Evolutionary conservation across 305 asterid genomes (phyloP).

Genomic region (Fraxinus platypoda): DNA sequence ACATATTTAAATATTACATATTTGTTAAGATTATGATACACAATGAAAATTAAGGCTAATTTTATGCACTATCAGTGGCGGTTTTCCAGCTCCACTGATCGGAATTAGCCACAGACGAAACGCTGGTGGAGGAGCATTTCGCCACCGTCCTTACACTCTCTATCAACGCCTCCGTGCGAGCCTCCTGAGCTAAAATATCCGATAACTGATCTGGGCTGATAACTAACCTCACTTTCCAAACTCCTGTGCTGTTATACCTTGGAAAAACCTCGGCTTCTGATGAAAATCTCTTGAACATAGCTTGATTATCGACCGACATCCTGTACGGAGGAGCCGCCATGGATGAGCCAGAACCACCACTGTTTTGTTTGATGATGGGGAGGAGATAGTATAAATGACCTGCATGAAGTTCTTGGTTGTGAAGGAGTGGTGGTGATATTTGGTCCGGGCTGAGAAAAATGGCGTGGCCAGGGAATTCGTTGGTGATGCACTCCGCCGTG

Average conservation of each 20-base stretch:
- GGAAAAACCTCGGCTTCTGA: slow-evolving; percentile 31
- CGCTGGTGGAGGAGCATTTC: slow-evolving; percentile 38
- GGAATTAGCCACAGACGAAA: slow-evolving; percentile 22
- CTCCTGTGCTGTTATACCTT: slow-evolving; percentile 35
- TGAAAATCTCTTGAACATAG: background rate
- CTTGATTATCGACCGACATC: slow-evolving; percentile 35
- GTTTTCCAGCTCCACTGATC: slow-evolving; percentile 23
- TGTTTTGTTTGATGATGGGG: slow-evolving; percentile 27
- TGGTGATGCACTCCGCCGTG: slow-evolving; percentile 50
- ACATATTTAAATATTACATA: background rate
- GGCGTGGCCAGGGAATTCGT: slow-evolving; percentile 50
- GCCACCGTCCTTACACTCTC: slow-evolving; percentile 56
- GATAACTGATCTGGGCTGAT: slow-evolving; percentile 51
- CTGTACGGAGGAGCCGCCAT: slow-evolving; percentile 29
- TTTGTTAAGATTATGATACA: background rate
- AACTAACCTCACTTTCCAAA: slow-evolving; percentile 59
- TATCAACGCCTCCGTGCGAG: slow-evolving; percentile 51
- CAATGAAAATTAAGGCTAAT: background rate
- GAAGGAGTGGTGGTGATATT: slow-evolving; percentile 40
- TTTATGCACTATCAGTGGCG: background rate
- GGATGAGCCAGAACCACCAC: background rate
- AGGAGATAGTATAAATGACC: slow-evolving; percentile 48
- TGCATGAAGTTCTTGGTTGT: slow-evolving; percentile 33
- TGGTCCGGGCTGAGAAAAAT: slow-evolving; percentile 32
- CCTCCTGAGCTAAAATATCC: slow-evolving; percentile 55